Conservation (phyloP, 1,284 basidiomycete species). For the Uromyces viciae-fabae region DNA sequence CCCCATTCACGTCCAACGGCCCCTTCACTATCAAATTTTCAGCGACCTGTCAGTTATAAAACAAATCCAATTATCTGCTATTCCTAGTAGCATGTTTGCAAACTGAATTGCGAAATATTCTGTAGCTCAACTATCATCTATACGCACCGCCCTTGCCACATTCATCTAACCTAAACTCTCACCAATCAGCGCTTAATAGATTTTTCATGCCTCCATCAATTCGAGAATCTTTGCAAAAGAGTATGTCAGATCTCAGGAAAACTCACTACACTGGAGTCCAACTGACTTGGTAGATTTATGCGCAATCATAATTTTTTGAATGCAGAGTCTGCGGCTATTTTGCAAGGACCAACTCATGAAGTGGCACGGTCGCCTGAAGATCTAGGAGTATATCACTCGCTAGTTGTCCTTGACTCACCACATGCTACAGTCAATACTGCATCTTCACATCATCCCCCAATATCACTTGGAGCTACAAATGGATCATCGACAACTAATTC, state of each 20-base stretch:
- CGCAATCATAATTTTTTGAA: background rate
- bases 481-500: conserved; percentile 73
- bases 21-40: conserved; percentile 43
- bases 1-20: conserved; percentile 15
- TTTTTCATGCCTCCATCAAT: conserved; percentile 70
- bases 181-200: conserved; percentile 56
- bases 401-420: conserved; percentile 69
- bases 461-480: conserved; percentile 71
- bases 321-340: conserved; percentile 39
- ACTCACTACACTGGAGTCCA: conserved; percentile 47
- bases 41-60: conserved; percentile 38
- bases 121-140: conserved; percentile 81
- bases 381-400: conserved; percentile 82
- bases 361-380: conserved; percentile 73
- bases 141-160: conserved; percentile 68
- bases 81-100: background rate
- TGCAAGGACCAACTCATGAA: conserved; percentile 50
- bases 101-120: background rate
- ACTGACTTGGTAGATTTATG: conserved; percentile 19
- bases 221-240: conserved; percentile 73
- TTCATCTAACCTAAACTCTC: conserved; percentile 58
- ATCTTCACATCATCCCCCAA: conserved; percentile 70
- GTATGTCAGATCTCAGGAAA: conserved; percentile 64
- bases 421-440: conserved; percentile 60
- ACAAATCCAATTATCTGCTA: background rate